phyloP scores from a whole-genome alignment of 116 monocot species.

The Iris pallida region DNA sequence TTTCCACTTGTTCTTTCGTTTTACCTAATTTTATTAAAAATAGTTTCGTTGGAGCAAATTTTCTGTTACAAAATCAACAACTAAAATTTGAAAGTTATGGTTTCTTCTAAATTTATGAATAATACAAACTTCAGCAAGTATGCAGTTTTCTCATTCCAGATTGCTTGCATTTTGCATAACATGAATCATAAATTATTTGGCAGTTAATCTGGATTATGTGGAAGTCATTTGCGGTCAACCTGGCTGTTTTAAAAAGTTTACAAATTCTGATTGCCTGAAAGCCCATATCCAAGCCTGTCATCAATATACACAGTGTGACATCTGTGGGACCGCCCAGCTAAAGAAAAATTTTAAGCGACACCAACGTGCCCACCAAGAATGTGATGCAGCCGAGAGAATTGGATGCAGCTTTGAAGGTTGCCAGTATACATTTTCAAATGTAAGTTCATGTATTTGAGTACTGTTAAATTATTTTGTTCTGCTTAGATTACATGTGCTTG shows the following conservation, averaged over 20 bases:
- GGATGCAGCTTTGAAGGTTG: constrained; percentile 64
- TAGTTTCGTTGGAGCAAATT: too few relatives aligned
- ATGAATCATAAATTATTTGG: neutral
- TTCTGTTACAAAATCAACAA: too few relatives aligned
- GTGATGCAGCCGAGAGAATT: constrained; percentile 20
- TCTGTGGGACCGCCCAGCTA: constrained; percentile 61
- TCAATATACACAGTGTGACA: constrained; percentile 46
- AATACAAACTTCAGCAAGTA: too few relatives aligned
- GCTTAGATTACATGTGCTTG: too few relatives aligned
- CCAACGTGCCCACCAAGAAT: constrained; percentile 43
- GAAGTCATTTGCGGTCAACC: constrained; percentile 65
- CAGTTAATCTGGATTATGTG: constrained; percentile 60
- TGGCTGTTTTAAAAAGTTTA: constrained; percentile 68
- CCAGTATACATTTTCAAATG: constrained; percentile 54
- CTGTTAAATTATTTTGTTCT: too few relatives aligned
- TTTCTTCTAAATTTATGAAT: too few relatives aligned
- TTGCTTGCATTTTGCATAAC: too few relatives aligned
- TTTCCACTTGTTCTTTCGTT: too few relatives aligned
- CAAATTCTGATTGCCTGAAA: constrained; percentile 64
- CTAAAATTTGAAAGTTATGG: neutral
- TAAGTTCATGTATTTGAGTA: constrained; percentile 10
- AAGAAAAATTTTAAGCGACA: constrained; percentile 85
- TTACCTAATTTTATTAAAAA: too few relatives aligned
- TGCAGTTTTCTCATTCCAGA: too few relatives aligned
- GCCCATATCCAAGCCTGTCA: constrained; percentile 69